Evolutionary conservation across 1,139 yeast species (phyloP).

Genomic region (Geotrichum histeridarum): DNA sequence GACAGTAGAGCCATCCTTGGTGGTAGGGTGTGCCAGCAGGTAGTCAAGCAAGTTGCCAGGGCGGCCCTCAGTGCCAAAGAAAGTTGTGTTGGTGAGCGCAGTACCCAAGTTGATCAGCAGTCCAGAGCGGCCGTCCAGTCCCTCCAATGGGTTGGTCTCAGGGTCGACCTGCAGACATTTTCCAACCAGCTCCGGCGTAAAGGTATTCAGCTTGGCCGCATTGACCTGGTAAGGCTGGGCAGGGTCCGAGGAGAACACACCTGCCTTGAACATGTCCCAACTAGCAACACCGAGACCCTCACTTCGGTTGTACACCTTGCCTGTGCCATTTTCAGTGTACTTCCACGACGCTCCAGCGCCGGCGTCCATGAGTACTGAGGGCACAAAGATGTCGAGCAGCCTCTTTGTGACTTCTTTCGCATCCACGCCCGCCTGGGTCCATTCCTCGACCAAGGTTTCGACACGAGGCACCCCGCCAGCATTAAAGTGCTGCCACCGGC

Average conservation of each 20-base stretch:
- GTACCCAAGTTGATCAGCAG: constrained; percentile 45
- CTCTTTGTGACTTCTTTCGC: constrained; percentile 46
- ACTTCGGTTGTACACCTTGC: constrained; percentile 41
- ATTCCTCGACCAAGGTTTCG: constrained; percentile 38
- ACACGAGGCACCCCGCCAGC: constrained; percentile 45
- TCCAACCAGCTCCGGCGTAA: constrained; percentile 32
- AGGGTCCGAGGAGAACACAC: constrained; percentile 41
- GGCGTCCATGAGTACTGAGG: constrained; percentile 57
- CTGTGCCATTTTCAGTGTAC: constrained; percentile 38
- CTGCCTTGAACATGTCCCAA: constrained; percentile 48
- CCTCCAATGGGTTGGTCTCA: constrained; percentile 45
- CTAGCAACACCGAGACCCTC: constrained; percentile 61
- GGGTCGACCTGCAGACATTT: constrained; percentile 43
- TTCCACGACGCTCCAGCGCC: constrained; percentile 58
- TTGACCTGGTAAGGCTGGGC: constrained; percentile 41
- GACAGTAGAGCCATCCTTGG: constrained; percentile 26
- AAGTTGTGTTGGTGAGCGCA: constrained; percentile 39
- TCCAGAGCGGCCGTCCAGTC: constrained; percentile 48
- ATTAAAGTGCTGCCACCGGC: constrained; percentile 59
- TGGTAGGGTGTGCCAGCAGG: constrained; percentile 29
- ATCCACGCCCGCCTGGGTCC: constrained; percentile 36
- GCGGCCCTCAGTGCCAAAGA: constrained; percentile 47
- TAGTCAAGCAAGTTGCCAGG: constrained; percentile 54
- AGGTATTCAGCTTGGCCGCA: constrained; percentile 29
- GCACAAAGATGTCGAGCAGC: constrained; percentile 50